Evolutionary conservation across 2,329 filamentous ascomycete species (phyloP).

Genomic region (Drechslerella dactyloides): DNA sequence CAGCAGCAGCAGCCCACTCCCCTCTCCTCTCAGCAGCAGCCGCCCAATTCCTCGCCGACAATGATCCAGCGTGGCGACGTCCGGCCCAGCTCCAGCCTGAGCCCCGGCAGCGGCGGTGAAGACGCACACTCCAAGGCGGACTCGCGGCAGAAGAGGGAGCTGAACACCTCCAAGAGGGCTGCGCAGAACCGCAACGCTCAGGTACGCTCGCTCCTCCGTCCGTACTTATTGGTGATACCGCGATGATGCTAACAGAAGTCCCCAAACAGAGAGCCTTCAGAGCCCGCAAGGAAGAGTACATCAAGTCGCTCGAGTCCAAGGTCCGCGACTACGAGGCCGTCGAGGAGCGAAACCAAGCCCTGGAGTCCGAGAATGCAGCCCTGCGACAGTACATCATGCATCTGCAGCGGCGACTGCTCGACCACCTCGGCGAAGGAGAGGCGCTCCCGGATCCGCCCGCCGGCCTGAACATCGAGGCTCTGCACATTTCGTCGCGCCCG

Average conservation of each 20-base stretch:
- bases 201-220: slow-evolving; percentile 65
- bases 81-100: slow-evolving; percentile 46
- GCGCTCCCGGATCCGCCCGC: slow-evolving; percentile 83
- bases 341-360: slow-evolving; percentile 76
- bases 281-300: slow-evolving; percentile 96
- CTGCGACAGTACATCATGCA: slow-evolving; percentile 91
- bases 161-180: slow-evolving; percentile 93
- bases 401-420: slow-evolving; percentile 83
- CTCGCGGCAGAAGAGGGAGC: slow-evolving; percentile 71
- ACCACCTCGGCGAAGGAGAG: slow-evolving; percentile 75
- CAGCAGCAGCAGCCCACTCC: slow-evolving; percentile 47
- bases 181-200: slow-evolving; percentile 96
- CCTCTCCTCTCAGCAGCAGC: slow-evolving; percentile 43
- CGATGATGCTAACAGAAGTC: slow-evolving; percentile 56
- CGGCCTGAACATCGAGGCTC: slow-evolving; percentile 63
- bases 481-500: slow-evolving; percentile 44
- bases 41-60: slow-evolving; percentile 43
- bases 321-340: slow-evolving; percentile 79
- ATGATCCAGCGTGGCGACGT: slow-evolving; percentile 34
- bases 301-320: slow-evolving; percentile 95
- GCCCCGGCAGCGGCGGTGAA: slow-evolving; percentile 43
- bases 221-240: slow-evolving; percentile 24
- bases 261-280: slow-evolving; percentile 82
- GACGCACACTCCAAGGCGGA: slow-evolving; percentile 41
- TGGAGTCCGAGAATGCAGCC: slow-evolving; percentile 87